Percentiles rank a stretch among this genome's conserved stretches.
These are phyloP conservation scores for Peniophora sp. DNA, from an alignment of 1,284 basidiomycete genomes.

Conservation along the genomic window DNA sequence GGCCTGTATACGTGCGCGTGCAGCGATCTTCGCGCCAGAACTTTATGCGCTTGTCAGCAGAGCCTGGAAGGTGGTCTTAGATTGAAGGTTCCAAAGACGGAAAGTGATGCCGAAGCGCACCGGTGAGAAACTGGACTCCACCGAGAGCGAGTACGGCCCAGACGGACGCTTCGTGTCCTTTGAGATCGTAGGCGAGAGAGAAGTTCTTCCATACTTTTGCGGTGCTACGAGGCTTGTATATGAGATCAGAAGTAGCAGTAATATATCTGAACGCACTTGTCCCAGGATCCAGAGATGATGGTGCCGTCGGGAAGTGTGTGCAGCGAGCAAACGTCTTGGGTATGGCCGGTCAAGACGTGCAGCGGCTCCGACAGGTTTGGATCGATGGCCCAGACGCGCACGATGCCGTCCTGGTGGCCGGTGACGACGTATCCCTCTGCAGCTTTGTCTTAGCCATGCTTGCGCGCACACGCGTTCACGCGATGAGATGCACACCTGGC, in stretches of 20 bases:
- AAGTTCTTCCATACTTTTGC: slow-evolving; percentile 92
- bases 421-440: slow-evolving; percentile 66
- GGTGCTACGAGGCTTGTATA: background rate
- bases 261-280: slow-evolving; percentile 55
- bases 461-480: background rate
- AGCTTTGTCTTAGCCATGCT: too few relatives aligned
- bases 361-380: slow-evolving; percentile 57
- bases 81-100: slow-evolving; percentile 4
- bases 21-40: slow-evolving; percentile 77
- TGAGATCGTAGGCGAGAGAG: slow-evolving; percentile 66
- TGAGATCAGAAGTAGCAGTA: too few relatives aligned
- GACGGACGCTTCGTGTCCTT: slow-evolving; percentile 86
- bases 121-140: slow-evolving; percentile 77
- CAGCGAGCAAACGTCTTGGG: slow-evolving; percentile 86
- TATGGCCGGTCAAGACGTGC: slow-evolving; percentile 83
- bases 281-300: slow-evolving; percentile 96
- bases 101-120: slow-evolving; percentile 28
- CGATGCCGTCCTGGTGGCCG: slow-evolving; percentile 79
- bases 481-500: slow-evolving; percentile 41
- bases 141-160: slow-evolving; percentile 89
- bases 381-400: slow-evolving; percentile 71
- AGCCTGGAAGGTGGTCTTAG: slow-evolving; percentile 43
- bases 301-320: slow-evolving; percentile 61
- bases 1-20: slow-evolving; percentile 74
- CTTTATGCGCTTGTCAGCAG: slow-evolving; percentile 92